Conservation (phyloP, 2,329 filamentous ascomycete genomes). For the Ophiocordyceps sinensis region DNA sequence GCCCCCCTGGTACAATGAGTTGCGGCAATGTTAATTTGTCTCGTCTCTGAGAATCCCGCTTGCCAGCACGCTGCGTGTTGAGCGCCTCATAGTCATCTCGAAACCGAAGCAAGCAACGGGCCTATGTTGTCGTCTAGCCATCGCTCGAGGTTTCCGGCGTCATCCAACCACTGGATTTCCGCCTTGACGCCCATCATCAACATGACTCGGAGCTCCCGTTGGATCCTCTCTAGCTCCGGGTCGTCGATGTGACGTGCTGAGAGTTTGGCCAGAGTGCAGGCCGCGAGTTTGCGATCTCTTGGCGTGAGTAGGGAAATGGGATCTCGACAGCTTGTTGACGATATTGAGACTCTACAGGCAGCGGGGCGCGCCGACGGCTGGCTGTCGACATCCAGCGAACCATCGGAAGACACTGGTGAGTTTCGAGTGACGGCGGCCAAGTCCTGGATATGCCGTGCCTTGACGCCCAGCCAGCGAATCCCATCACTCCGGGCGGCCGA, state of each 20-base stretch:
- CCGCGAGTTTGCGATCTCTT: slow-evolving; percentile 44
- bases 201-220: slow-evolving; percentile 54
- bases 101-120: background rate
- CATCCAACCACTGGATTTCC: slow-evolving; percentile 60
- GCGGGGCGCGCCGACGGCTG: slow-evolving; percentile 1
- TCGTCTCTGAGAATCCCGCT: too few relatives aligned
- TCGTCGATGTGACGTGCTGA: slow-evolving; percentile 12
- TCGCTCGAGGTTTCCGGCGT: slow-evolving; percentile 29
- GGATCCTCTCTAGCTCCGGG: slow-evolving; percentile 22
- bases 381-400: background rate
- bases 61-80: too few relatives aligned
- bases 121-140: slow-evolving; percentile 35
- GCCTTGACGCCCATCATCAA: slow-evolving; percentile 60
- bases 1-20: too few relatives aligned
- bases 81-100: background rate
- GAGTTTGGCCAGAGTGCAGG: slow-evolving; percentile 33
- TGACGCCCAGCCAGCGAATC: slow-evolving; percentile 52
- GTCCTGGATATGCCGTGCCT: slow-evolving; percentile 23
- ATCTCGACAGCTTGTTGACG: slow-evolving; percentile 13
- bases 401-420: background rate
- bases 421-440: background rate
- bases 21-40: too few relatives aligned
- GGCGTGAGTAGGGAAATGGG: slow-evolving; percentile 27
- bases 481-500: slow-evolving; percentile 30
- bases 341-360: slow-evolving; percentile 7